Percentiles rank a stretch among this genome's conserved stretches.
Evolutionary conservation across 495 filamentous ascomycete species (phyloP).

Genomic region (Lasiosphaeriaceae sp.): DNA sequence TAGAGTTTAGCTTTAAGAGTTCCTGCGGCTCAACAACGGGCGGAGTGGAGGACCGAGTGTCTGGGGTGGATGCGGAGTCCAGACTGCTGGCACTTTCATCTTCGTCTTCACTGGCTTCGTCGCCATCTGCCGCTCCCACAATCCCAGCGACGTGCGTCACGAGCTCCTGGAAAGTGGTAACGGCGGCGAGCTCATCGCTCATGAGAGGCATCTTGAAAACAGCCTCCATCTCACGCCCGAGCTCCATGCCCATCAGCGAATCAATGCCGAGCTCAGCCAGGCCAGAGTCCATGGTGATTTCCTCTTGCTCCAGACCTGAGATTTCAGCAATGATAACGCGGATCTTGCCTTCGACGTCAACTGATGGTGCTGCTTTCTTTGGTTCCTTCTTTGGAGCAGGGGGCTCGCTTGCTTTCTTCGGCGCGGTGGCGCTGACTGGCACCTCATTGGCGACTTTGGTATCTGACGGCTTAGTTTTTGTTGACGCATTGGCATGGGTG

Average conservation of each 20-base stretch:
- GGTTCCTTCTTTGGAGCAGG: slow-evolving; percentile 1
- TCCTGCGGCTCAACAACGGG: not conserved
- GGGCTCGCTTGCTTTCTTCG: no score
- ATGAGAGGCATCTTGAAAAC: slow-evolving; percentile 39
- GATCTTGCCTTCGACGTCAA: slow-evolving; percentile 22
- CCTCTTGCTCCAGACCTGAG: slow-evolving; percentile 40
- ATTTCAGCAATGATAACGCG: slow-evolving; percentile 32
- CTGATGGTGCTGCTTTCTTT: not conserved
- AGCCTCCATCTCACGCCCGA: slow-evolving; percentile 47
- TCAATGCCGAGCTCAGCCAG: slow-evolving; percentile 53
- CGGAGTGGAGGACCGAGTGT: not conserved
- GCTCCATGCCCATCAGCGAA: slow-evolving; percentile 54
- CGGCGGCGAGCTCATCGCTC: slow-evolving; percentile 33
- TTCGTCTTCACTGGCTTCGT: not conserved
- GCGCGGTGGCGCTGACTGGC: not conserved
- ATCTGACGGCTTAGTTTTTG: not conserved
- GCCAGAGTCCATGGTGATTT: slow-evolving; percentile 35
- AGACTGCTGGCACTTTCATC: not conserved
- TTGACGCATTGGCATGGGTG: not conserved
- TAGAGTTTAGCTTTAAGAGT: not conserved
- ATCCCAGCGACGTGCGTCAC: not conserved
- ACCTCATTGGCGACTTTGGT: no score
- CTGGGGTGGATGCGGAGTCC: not conserved
- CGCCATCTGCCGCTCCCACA: not conserved
- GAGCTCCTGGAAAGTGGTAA: slow-evolving; percentile 19